Percentiles rank a stretch among this genome's conserved stretches.
These are phyloP conservation scores for Neurospora sp. DNA, from an alignment of 495 filamentous ascomycete species.

Conservation along the genomic window DNA sequence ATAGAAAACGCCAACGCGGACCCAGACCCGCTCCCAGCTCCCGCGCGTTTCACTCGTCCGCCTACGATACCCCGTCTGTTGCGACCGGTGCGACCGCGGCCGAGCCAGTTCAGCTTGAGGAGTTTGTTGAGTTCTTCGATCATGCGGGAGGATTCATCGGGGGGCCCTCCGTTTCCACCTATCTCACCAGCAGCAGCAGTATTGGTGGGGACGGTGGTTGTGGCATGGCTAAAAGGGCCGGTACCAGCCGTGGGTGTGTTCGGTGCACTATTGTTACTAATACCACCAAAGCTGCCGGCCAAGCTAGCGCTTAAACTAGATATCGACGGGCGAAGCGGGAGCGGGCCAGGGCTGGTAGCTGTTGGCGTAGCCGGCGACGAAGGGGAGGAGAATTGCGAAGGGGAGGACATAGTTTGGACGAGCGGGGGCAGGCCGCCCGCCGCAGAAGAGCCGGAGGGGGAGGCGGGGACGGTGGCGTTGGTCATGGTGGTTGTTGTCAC, in stretches of 20 bases:
- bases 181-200: neutral
- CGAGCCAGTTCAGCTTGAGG: slow-evolving; percentile 94
- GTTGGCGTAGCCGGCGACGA: neutral
- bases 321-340: neutral
- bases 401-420: neutral
- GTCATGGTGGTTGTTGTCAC: neutral
- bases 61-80: slow-evolving; percentile 81
- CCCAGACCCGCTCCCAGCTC: neutral
- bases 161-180: neutral
- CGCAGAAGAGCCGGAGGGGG: neutral
- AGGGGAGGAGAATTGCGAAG: neutral
- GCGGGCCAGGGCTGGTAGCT: neutral
- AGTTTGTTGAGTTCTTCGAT: slow-evolving; percentile 76
- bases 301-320: neutral
- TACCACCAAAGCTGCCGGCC: neutral
- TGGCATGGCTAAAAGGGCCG: slow-evolving; percentile 14
- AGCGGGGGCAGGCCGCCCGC: neutral
- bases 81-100: slow-evolving; percentile 77
- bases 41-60: slow-evolving; percentile 27
- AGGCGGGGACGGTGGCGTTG: neutral
- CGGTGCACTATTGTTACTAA: neutral
- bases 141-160: slow-evolving; percentile 64
- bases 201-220: neutral
- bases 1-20: neutral
- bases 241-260: neutral